Percentiles rank a stretch among this genome's conserved stretches.
Evolutionary conservation across 441 rosid genomes (phyloP).

Genomic region (Aquilaria agallochum): DNA sequence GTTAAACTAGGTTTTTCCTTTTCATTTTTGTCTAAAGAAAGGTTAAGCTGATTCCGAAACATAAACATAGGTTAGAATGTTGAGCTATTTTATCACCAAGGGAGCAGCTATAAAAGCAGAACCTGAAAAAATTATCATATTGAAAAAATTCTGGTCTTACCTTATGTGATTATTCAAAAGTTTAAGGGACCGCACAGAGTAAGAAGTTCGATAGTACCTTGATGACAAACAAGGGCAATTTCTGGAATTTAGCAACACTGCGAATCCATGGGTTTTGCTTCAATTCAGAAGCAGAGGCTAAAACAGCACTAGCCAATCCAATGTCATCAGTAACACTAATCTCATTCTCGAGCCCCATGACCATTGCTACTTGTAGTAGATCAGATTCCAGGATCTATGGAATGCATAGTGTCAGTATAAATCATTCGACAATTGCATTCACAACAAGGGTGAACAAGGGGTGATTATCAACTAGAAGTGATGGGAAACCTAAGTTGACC

Average conservation of each 20-base stretch:
- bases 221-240: slow-evolving; percentile 71
- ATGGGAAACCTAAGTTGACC: background rate
- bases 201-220: slow-evolving; percentile 39
- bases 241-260: slow-evolving; percentile 77
- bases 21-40: background rate
- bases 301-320: slow-evolving; percentile 79
- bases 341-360: slow-evolving; percentile 83
- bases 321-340: slow-evolving; percentile 78
- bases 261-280: slow-evolving; percentile 84
- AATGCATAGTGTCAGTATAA: slow-evolving; percentile 13
- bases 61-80: no score
- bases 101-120: no score
- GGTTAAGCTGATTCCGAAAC: no score
- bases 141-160: no score
- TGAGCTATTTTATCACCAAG: no score
- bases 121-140: no score
- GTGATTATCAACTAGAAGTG: slow-evolving; percentile 1
- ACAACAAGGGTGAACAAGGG: background rate
- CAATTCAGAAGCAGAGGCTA: slow-evolving; percentile 72
- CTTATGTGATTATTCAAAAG: no score
- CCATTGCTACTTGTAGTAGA: slow-evolving; percentile 74
- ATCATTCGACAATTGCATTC: slow-evolving; percentile 7
- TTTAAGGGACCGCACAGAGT: no score
- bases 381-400: slow-evolving; percentile 78
- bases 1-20: background rate